These are phyloP conservation scores for Chlorencoelia australis DNA, from an alignment of 2,329 filamentous ascomycete species.

Conservation along the genomic window DNA sequence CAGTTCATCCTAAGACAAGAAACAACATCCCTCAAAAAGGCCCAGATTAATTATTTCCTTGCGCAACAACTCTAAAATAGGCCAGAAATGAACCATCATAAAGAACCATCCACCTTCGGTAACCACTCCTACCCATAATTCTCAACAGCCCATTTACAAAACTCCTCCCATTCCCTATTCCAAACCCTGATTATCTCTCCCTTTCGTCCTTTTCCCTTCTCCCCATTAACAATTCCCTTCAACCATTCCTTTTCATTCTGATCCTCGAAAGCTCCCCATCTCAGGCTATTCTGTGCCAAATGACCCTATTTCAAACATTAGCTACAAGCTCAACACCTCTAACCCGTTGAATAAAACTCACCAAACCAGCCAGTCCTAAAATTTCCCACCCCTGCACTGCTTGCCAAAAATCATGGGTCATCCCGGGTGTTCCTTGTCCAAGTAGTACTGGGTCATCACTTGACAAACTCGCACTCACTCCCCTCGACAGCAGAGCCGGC, in stretches of 20 bases:
- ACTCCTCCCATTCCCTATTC: constrained; percentile 72
- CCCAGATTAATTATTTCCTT: too few species aligned
- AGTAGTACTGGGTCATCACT: constrained; percentile 85
- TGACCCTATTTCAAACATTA: constrained; percentile 12
- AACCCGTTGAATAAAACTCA: constrained; percentile 33
- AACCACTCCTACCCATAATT: constrained; percentile 50
- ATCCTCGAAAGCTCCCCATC: constrained; percentile 80
- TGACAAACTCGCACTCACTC: constrained; percentile 71
- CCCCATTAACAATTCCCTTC: constrained; percentile 59
- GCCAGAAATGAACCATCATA: too few species aligned
- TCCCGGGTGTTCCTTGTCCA: constrained; percentile 68
- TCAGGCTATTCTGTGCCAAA: constrained; percentile 80
- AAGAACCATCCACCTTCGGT: too few species aligned
- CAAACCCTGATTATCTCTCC: constrained; percentile 65
- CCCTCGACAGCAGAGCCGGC: constrained; percentile 69
- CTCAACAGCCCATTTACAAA: constrained; percentile 76
- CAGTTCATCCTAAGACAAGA: too few species aligned
- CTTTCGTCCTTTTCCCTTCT: constrained; percentile 57
- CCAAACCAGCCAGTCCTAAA: constrained; percentile 73
- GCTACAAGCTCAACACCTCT: not conserved
- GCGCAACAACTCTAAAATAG: too few species aligned
- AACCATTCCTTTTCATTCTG: constrained; percentile 61
- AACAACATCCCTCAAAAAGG: too few species aligned
- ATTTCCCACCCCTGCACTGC: constrained; percentile 83
- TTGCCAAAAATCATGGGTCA: constrained; percentile 90